Percentiles rank a stretch among this genome's conserved stretches.
Evolutionary conservation across 192 early-diverging fungal genomes (phyloP).

Genomic region (Umbelopsis sp.): DNA sequence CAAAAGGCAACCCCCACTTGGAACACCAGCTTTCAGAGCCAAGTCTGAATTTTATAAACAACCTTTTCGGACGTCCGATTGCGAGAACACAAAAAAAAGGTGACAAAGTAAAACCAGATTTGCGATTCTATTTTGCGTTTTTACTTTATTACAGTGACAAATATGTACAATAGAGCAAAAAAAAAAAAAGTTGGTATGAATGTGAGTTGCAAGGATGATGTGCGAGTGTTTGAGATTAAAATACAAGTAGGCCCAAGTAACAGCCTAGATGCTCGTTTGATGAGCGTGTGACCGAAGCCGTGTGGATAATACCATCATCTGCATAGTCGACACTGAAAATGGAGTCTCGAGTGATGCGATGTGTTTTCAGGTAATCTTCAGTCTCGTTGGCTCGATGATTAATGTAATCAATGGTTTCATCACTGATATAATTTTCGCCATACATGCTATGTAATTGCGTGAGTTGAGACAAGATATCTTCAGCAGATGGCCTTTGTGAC

Average conservation of each 20-base stretch:
- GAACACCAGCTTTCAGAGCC: no score
- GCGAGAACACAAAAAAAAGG: no score
- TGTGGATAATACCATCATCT: conserved; percentile 19
- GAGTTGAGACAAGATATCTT: not conserved
- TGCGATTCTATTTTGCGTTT: no score
- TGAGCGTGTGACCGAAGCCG: conserved; percentile 16
- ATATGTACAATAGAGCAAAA: conserved; percentile 5
- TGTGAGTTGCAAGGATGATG: no score
- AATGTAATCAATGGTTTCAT: conserved; percentile 5
- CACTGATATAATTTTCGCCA: conserved; percentile 5
- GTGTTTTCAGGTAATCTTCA: conserved; percentile 1
- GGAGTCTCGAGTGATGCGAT: not conserved
- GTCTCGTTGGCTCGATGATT: not conserved
- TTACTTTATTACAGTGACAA: not conserved
- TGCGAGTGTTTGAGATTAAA: not conserved
- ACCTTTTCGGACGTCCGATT: no score
- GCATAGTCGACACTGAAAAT: not conserved
- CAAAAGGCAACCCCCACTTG: no score
- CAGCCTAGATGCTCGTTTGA: conserved; percentile 13
- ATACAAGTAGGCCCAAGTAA: conserved; percentile 14
- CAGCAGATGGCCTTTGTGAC: not conserved
- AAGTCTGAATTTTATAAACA: no score
- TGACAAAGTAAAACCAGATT: no score
- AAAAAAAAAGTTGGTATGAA: not conserved
- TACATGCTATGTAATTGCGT: conserved; percentile 13